phyloP scores from a whole-genome alignment of 768 basidiomycete species.

The Baorangia bicolor region DNA sequence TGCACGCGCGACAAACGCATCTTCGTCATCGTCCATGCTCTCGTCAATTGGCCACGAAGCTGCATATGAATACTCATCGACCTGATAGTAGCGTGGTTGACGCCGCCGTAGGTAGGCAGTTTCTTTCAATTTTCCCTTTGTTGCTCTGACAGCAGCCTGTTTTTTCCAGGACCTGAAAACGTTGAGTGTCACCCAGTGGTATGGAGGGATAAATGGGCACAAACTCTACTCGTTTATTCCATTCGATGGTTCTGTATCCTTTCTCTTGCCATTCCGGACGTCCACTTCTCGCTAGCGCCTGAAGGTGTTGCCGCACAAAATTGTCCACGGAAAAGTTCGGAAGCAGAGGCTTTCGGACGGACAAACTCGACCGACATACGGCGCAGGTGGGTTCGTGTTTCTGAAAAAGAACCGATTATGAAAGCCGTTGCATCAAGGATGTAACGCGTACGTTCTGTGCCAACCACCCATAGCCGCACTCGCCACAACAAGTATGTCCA shows the following conservation, averaged over 20 bases:
- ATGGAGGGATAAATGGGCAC: slow-evolving; percentile 19
- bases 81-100: slow-evolving; percentile 11
- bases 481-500: slow-evolving; percentile 71
- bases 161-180: slow-evolving; percentile 32
- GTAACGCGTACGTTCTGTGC: slow-evolving; percentile 44
- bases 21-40: slow-evolving; percentile 4
- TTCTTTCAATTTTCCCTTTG: slow-evolving; percentile 21
- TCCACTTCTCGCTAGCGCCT: slow-evolving; percentile 44
- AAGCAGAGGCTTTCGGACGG: slow-evolving; percentile 45
- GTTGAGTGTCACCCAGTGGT: background rate
- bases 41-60: slow-evolving; percentile 6
- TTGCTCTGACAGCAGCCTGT: slow-evolving; percentile 9
- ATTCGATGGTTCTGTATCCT: slow-evolving; percentile 50
- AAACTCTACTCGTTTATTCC: slow-evolving; percentile 55
- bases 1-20: background rate
- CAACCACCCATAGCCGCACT: slow-evolving; percentile 64
- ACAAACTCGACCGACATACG: slow-evolving; percentile 54
- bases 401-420: slow-evolving; percentile 21
- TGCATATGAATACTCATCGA: slow-evolving; percentile 7
- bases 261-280: slow-evolving; percentile 50
- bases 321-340: slow-evolving; percentile 66
- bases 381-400: slow-evolving; percentile 52
- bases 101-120: slow-evolving; percentile 9
- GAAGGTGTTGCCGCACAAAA: slow-evolving; percentile 58
- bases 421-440: background rate